Evolutionary conservation across 2,329 filamentous ascomycete species (phyloP).

Genomic region (Apiospora aurea): DNA sequence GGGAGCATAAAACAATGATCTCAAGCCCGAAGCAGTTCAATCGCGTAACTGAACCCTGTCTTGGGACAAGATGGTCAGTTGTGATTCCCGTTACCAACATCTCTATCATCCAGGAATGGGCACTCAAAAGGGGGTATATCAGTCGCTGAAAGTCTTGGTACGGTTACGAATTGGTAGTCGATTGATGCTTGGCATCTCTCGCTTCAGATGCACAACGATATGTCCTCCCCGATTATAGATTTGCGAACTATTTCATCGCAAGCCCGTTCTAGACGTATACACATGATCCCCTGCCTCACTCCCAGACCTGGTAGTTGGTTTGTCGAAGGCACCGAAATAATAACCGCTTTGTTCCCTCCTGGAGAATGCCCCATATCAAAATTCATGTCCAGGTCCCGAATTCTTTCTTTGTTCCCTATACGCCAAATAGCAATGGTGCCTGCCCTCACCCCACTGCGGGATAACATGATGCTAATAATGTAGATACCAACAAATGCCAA

Average conservation of each 20-base stretch:
- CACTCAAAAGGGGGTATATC: background rate
- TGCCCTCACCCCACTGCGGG: slow-evolving; percentile 7
- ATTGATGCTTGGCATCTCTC: background rate
- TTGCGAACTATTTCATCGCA: slow-evolving; percentile 6
- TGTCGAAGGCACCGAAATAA: background rate
- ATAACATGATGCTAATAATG: slow-evolving; percentile 16
- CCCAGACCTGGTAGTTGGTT: background rate
- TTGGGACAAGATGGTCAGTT: background rate
- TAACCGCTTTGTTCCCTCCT: background rate
- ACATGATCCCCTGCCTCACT: background rate
- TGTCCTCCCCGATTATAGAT: slow-evolving; percentile 19
- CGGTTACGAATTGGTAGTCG: slow-evolving; percentile 28
- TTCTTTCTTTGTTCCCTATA: slow-evolving; percentile 1
- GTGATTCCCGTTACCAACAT: background rate
- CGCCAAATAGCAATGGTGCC: slow-evolving; percentile 18
- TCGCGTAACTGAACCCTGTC: background rate
- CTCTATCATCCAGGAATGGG: background rate
- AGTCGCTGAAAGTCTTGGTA: slow-evolving; percentile 18
- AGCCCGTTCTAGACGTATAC: slow-evolving; percentile 10
- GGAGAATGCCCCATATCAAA: background rate
- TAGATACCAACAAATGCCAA: slow-evolving; percentile 18
- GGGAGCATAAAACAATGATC: background rate
- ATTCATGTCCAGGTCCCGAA: slow-evolving; percentile 2
- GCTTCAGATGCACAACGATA: background rate
- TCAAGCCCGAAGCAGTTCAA: background rate